These are phyloP conservation scores for Ophiostoma populinum DNA, from an alignment of 2,329 filamentous ascomycete species.

Conservation along the genomic window DNA sequence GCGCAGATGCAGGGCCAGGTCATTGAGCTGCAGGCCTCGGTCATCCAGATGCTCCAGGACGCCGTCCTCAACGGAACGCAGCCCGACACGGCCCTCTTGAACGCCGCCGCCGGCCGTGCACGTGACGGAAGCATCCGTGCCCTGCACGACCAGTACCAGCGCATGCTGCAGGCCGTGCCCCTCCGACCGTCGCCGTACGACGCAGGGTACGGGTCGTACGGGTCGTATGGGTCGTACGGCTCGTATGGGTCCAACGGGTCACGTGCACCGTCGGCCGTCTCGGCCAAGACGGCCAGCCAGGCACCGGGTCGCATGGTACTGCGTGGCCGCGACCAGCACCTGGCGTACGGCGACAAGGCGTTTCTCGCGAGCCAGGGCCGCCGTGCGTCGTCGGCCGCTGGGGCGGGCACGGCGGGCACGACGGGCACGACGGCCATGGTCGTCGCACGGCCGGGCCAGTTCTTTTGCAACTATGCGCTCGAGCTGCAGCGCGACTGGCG, in stretches of 20 bases:
- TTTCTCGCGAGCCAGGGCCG: too few species aligned
- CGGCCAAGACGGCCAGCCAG: too few species aligned
- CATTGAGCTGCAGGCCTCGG: slow-evolving; percentile 20
- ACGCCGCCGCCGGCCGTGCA: slow-evolving; percentile 19
- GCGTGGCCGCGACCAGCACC: too few species aligned
- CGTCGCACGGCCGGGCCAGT: too few species aligned
- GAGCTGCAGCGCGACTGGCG: slow-evolving; percentile 16
- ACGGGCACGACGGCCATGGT: too few species aligned
- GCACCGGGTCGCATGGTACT: too few species aligned
- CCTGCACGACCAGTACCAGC: slow-evolving; percentile 19
- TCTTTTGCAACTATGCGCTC: slow-evolving; percentile 19
- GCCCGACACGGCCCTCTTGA: slow-evolving; percentile 17
- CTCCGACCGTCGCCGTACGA: slow-evolving; percentile 3
- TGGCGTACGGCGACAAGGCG: too few species aligned
- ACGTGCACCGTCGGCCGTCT: too few species aligned
- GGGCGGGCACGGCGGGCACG: too few species aligned
- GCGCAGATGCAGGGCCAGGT: slow-evolving; percentile 21
- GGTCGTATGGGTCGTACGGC: too few species aligned
- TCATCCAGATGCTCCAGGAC: slow-evolving; percentile 21
- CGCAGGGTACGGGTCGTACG: not conserved
- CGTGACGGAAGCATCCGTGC: slow-evolving; percentile 20
- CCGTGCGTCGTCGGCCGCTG: too few species aligned
- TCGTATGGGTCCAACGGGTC: too few species aligned
- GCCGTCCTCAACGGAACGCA: slow-evolving; percentile 17
- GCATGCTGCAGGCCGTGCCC: slow-evolving; percentile 12